Base-by-base conservation (phyloP, 1,284 basidiomycete species). In the Moniliella sp. region DNA sequence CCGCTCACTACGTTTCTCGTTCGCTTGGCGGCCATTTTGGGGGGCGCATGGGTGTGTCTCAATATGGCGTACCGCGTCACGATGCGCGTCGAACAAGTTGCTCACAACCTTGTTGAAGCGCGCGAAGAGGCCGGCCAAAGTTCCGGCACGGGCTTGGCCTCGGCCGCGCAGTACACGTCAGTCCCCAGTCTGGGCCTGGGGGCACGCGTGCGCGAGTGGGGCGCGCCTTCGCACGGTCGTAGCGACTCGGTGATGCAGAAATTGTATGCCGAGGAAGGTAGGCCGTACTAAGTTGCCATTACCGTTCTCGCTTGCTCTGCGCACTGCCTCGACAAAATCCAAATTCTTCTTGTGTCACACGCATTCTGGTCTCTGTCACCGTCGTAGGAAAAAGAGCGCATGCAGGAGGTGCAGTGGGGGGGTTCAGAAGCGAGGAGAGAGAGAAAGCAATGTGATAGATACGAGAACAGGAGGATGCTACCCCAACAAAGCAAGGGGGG, bases 1-100 rank as follows among this genome's bases (percentile, higher is more conserved):
- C 66, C 72, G 0, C 63, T 94, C 28, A 57, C 76, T 1, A 75
- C 84, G 43, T 72, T 94, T 43, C 57, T 93, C 40, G 78, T 93
- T 35, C 69, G 84, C 53, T 70, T 68, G 5, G 67, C 61, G 0
- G 63, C 63, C n/a, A 61, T 64, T 12, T 32, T 65, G 4, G 64
- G 64, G 2, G 64, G 64, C 5, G 42, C 64, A 4, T 57, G 63
- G 47, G 46, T 57, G 0, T 56, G 51, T 15, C 44, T 54, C 0
- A 45, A 45, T 1, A 52, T 48, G 30, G 46, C 45, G 1, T 42
- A 51, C 32, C 36, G 58, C 12, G 35, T 47, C 0, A 35, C 45
- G 13, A 43, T 46, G 31, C 44, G 46, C 4, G 16, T 54, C 9
- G 30, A 37, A 1, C 18, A 5, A 1, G 31, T 50, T 7, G 46